Percentiles rank a stretch among this genome's conserved stretches.
phyloP scores from a whole-genome alignment of 2,329 filamentous ascomycete genomes.

The Orbilia ellipsospora region DNA sequence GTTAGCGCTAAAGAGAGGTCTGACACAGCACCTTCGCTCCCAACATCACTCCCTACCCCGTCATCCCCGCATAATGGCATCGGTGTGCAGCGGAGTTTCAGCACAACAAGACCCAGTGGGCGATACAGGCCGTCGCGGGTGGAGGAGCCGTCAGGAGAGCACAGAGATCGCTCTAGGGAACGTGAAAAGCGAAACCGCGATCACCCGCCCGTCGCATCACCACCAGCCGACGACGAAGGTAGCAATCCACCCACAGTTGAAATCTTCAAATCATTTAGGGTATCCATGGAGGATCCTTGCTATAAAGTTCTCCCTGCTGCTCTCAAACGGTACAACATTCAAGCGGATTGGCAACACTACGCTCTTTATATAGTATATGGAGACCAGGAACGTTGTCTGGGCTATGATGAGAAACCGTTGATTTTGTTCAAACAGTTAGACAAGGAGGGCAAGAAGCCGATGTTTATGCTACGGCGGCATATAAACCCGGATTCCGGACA shows the following conservation, averaged over 20 bases:
- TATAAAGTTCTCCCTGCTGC: conserved; percentile 96
- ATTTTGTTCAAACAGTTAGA: conserved; percentile 98
- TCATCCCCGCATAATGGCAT: conserved; percentile 42
- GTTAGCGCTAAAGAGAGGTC: conserved; percentile 33
- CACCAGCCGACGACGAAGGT: conserved; percentile 45
- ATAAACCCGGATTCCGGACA: conserved; percentile 53
- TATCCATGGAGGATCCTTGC: conserved; percentile 97
- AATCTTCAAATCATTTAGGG: conserved; percentile 98
- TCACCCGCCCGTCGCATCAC: conserved; percentile 35
- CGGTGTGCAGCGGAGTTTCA: conserved; percentile 26
- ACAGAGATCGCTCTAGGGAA: conserved; percentile 41
- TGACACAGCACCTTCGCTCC: conserved; percentile 27
- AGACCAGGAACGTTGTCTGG: conserved; percentile 94
- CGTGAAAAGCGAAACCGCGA: conserved; percentile 16
- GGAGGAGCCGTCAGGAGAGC: conserved; percentile 16
- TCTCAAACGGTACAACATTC: conserved; percentile 97
- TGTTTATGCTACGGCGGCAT: conserved; percentile 92
- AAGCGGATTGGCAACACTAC: conserved; percentile 96
- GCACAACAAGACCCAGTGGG: conserved; percentile 48
- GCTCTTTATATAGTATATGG: conserved; percentile 98
- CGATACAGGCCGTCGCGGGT: conserved; percentile 40
- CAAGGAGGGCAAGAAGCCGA: conserved; percentile 95
- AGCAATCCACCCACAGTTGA: conserved; percentile 72
- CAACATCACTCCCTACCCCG: conserved; percentile 20
- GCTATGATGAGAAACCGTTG: conserved; percentile 89